Evolutionary conservation across 208 protist species (phyloP).

Genomic region (Trypanosoma cruzi): DNA sequence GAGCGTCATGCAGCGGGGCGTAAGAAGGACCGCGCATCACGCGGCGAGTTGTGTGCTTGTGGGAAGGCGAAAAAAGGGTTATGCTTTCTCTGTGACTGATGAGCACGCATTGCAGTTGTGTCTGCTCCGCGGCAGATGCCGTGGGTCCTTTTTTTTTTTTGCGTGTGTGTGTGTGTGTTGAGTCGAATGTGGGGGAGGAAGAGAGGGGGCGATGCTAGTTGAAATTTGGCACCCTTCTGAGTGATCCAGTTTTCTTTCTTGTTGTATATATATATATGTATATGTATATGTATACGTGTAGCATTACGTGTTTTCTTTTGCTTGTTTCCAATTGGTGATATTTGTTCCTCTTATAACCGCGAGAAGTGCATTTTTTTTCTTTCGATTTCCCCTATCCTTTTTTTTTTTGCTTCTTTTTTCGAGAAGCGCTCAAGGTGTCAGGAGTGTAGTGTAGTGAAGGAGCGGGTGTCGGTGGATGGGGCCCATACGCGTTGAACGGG

Average conservation of each 20-base stretch:
- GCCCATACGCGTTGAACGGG: conserved; percentile 34
- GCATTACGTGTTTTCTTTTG: conserved; percentile 15
- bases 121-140: conserved; percentile 1
- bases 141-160: conserved; percentile 8
- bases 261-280: conserved; percentile 23
- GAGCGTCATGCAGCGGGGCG: conserved; percentile 4
- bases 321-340: no score
- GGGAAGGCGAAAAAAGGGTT: conserved; percentile 51
- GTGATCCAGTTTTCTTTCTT: not conserved
- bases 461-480: not conserved
- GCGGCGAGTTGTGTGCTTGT: conserved; percentile 39
- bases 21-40: not conserved
- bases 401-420: not conserved
- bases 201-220: not conserved
- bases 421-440: not conserved
- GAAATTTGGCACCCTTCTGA: not conserved
- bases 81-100: conserved; percentile 78
- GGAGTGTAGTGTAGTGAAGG: not conserved
- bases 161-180: conserved; percentile 4
- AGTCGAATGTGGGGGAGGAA: not conserved
- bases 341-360: no score
- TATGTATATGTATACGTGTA: not conserved
- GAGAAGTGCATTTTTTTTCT: not conserved
- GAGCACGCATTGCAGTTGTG: not conserved
- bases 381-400: not conserved